A percentile compares a stretch with the other conserved stretches of the same genome.
phyloP scores from a whole-genome alignment of 108 stramenopile genomes.

The Hondaea fermentalgiana region DNA sequence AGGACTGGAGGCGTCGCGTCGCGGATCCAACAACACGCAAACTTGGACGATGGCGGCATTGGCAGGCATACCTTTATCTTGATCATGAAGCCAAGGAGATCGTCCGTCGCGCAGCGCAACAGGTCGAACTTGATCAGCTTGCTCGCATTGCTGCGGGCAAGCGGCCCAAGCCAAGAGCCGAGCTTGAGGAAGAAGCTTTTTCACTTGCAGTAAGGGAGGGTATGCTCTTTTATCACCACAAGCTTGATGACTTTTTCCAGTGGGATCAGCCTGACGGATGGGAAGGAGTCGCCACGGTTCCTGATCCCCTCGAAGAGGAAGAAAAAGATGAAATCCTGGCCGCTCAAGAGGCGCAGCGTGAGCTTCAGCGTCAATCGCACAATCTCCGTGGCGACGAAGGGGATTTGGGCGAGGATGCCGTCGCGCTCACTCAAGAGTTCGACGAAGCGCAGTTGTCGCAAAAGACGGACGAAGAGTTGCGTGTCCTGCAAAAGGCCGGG shows the following conservation, averaged over 20 bases:
- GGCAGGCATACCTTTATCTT: constrained; percentile 2
- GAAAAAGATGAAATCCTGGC: background rate
- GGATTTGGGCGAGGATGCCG: background rate
- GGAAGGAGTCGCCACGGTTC: background rate
- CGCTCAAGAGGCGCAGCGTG: background rate
- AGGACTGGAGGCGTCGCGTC: background rate
- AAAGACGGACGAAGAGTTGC: background rate
- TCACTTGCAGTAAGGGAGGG: background rate
- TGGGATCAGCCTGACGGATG: constrained; percentile 16
- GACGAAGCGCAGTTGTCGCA: background rate
- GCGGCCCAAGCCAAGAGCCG: background rate
- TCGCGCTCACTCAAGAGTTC: background rate
- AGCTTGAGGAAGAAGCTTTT: background rate
- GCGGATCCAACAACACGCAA: background rate
- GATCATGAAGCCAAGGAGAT: background rate
- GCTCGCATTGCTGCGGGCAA: background rate
- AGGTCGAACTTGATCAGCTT: background rate
- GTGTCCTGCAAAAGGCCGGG: background rate
- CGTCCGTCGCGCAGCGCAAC: background rate
- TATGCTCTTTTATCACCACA: background rate
- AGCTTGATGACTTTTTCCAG: background rate
- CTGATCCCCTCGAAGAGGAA: background rate
- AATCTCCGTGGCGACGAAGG: background rate
- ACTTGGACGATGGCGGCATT: background rate
- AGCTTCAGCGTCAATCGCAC: background rate